These are phyloP conservation scores for Chrysosporium queenslandicum DNA, from an alignment of 2,329 filamentous ascomycete genomes.

Conservation along the genomic window DNA sequence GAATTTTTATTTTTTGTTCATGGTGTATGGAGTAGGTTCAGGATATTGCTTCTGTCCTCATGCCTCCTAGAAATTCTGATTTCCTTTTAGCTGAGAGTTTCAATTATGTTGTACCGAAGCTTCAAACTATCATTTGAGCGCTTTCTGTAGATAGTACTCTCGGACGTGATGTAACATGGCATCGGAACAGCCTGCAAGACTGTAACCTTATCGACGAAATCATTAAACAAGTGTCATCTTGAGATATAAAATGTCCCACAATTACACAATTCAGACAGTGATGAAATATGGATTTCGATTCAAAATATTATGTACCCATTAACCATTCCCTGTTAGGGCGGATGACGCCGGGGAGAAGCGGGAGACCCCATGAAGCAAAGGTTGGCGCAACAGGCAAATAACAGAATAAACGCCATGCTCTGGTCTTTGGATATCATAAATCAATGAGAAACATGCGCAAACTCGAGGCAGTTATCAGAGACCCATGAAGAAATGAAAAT, in stretches of 20 bases:
- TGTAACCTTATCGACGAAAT: no score
- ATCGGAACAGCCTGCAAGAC: no score
- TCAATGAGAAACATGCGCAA: neutral
- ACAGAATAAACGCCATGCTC: neutral
- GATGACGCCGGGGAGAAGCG: neutral
- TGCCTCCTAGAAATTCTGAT: constrained; percentile 3
- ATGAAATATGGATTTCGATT: neutral
- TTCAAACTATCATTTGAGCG: neutral
- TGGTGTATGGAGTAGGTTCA: constrained; percentile 5
- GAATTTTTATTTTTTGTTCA: neutral
- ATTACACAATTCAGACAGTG: neutral
- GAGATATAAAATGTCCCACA: no score
- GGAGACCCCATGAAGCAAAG: neutral
- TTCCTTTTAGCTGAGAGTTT: no score
- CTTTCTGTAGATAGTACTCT: no score
- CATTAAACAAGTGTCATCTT: no score
- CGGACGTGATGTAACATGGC: no score
- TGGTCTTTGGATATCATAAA: constrained; percentile 13
- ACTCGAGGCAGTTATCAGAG: neutral
- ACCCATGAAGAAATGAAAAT: neutral
- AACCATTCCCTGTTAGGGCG: neutral
- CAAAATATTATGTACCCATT: neutral
- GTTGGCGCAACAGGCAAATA: neutral
- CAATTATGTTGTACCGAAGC: no score
- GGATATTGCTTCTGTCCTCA: neutral